Conservation (phyloP, 208 protist species). For the Trypanosoma congolense region DNA sequence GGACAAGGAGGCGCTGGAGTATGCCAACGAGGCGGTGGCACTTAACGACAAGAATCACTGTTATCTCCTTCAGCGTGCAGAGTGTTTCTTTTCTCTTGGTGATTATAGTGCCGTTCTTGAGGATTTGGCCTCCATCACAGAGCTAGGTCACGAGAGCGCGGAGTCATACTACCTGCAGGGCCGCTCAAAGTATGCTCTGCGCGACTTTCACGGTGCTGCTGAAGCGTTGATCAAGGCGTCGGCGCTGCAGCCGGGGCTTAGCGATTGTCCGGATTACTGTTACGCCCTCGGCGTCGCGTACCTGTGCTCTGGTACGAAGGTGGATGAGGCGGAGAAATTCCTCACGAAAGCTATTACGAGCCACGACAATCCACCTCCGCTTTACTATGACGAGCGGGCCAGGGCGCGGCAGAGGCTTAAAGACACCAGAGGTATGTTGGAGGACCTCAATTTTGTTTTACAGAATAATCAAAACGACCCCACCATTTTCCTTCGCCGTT, state of each 20-base stretch:
- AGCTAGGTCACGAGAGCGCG: constrained; percentile 22
- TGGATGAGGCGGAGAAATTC: constrained; percentile 30
- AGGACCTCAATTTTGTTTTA: constrained; percentile 81
- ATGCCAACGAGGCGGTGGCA: constrained; percentile 35
- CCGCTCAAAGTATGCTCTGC: constrained; percentile 67
- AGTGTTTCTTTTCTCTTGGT: constrained; percentile 29
- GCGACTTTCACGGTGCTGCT: constrained; percentile 37
- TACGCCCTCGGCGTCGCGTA: constrained; percentile 53
- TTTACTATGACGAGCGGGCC: constrained; percentile 79
- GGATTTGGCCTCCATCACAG: constrained; percentile 8
- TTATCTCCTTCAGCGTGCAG: constrained; percentile 29
- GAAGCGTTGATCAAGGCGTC: constrained; percentile 54
- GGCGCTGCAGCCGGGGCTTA: constrained; percentile 33
- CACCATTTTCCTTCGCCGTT: constrained; percentile 71
- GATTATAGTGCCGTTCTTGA: constrained; percentile 23
- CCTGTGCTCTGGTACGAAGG: constrained; percentile 14
- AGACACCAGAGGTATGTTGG: constrained; percentile 42
- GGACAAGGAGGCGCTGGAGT: constrained; percentile 40
- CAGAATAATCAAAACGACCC: constrained; percentile 47
- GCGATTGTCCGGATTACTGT: constrained; percentile 28
- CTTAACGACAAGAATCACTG: constrained; percentile 17
- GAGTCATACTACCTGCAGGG: constrained; percentile 79
- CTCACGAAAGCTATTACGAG: constrained; percentile 45
- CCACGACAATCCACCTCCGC: constrained; percentile 9
- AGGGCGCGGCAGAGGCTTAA: constrained; percentile 74